Evolutionary conservation across 2,329 filamentous ascomycete genomes (phyloP).

Genomic region (Scytalidium lignicola): DNA sequence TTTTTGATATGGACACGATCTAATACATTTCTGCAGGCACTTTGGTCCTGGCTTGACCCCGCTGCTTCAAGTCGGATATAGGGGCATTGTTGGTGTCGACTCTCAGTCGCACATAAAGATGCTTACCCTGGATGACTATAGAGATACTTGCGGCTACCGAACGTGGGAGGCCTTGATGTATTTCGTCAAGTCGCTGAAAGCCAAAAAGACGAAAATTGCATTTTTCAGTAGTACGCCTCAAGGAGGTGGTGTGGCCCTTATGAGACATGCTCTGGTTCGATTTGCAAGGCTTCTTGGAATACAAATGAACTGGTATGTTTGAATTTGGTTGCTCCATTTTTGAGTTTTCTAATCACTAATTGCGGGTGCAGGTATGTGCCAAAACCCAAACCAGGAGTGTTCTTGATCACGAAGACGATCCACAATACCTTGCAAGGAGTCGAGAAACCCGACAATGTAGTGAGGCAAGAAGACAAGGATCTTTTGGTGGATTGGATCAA

Average conservation of each 20-base stretch:
- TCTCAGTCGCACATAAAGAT: constrained; percentile 45
- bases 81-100: constrained; percentile 55
- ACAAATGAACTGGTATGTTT: constrained; percentile 65
- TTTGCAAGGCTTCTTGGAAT: constrained; percentile 63
- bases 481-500: constrained; percentile 67
- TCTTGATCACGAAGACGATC: constrained; percentile 79
- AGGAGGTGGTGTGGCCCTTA: constrained; percentile 60
- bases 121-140: constrained; percentile 45
- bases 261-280: constrained; percentile 65
- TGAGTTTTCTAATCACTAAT: background rate
- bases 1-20: no score
- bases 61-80: constrained; percentile 55
- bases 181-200: constrained; percentile 48
- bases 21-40: constrained; percentile 40
- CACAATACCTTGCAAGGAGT: constrained; percentile 87
- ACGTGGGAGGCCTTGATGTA: constrained; percentile 54
- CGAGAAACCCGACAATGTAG: constrained; percentile 56
- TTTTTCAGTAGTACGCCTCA: constrained; percentile 63
- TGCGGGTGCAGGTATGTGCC: constrained; percentile 47
- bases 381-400: constrained; percentile 73
- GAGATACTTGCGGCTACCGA: constrained; percentile 41
- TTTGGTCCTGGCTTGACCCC: constrained; percentile 71
- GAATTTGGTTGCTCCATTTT: background rate
- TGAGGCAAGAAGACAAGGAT: constrained; percentile 56
- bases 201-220: constrained; percentile 50